These are phyloP conservation scores for Blastobotrys serpentis DNA, from an alignment of 1,139 yeast genomes.

Conservation along the genomic window DNA sequence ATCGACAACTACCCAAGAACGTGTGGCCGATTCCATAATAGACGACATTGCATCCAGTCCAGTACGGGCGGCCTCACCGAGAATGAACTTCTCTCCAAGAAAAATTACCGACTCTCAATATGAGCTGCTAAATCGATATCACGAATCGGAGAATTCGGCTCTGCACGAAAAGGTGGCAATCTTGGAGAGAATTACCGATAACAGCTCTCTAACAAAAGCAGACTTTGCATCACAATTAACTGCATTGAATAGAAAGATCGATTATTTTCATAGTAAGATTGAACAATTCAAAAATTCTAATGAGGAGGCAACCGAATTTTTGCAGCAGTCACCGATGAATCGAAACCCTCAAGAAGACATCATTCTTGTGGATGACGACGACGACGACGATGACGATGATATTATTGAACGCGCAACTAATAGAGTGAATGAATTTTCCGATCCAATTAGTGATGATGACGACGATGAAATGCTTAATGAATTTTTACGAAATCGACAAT, in stretches of 20 bases:
- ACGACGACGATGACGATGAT: constrained; percentile 8
- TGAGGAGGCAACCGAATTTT: neutral
- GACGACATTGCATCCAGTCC: constrained; percentile 5
- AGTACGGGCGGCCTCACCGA: neutral
- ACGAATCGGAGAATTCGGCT: neutral
- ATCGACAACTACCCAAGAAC: neutral
- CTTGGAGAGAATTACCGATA: constrained; percentile 1
- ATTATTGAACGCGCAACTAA: neutral
- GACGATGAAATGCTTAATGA: constrained; percentile 10
- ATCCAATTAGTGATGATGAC: constrained; percentile 6
- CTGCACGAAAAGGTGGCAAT: constrained; percentile 7
- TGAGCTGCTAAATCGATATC: constrained; percentile 4
- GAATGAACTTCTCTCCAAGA: neutral
- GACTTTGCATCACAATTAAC: neutral
- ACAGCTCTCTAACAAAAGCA: neutral
- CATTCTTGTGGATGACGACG: constrained; percentile 8
- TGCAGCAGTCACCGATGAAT: neutral
- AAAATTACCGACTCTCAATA: constrained; percentile 1
- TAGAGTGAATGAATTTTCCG: constrained; percentile 10
- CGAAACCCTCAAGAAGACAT: constrained; percentile 1
- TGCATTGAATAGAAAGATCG: constrained; percentile 6
- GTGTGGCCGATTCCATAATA: neutral
- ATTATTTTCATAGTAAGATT: neutral
- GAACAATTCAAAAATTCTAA: neutral
- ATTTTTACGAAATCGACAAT: constrained; percentile 9